Conservation (phyloP, 371 early-diverging fungal species). For the Scutellospora calospora region DNA sequence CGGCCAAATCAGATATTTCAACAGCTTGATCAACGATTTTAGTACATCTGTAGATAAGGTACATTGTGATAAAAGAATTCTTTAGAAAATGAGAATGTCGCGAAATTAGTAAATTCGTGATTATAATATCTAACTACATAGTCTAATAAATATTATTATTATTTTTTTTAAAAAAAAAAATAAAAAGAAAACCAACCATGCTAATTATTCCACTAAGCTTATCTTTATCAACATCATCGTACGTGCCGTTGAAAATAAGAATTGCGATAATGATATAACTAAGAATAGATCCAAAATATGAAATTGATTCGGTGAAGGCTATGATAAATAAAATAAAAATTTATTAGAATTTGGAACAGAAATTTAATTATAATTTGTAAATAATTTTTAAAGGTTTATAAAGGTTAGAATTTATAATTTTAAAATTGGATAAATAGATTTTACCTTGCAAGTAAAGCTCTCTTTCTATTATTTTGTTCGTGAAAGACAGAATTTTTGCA, state of each 20-base stretch:
- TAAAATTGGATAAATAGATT: constrained; percentile 1
- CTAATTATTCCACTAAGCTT: constrained; percentile 83
- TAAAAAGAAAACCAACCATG: constrained; percentile 52
- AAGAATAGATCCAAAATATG: constrained; percentile 86
- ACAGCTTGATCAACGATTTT: constrained; percentile 75
- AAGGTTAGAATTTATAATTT: not conserved
- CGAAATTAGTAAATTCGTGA: not conserved
- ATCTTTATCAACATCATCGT: constrained; percentile 68
- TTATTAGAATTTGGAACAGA: not conserved
- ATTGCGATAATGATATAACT: constrained; percentile 86
- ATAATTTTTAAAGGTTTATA: not conserved
- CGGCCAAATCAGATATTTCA: constrained; percentile 79
- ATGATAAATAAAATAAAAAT: constrained; percentile 3
- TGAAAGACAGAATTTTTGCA: constrained; percentile 60
- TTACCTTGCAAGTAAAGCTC: constrained; percentile 73
- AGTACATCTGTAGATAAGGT: constrained; percentile 77
- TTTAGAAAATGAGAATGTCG: constrained; percentile 40
- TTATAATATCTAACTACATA: too few species aligned
- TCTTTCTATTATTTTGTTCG: constrained; percentile 66
- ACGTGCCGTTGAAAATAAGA: constrained; percentile 82
- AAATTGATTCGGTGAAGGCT: constrained; percentile 72
- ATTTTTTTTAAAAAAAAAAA: not conserved
- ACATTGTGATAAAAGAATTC: constrained; percentile 82
- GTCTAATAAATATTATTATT: not conserved
- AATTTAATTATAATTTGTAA: too few species aligned